Conservation (phyloP, 495 filamentous ascomycete genomes). For the Hyaloscypha finlandica region DNA sequence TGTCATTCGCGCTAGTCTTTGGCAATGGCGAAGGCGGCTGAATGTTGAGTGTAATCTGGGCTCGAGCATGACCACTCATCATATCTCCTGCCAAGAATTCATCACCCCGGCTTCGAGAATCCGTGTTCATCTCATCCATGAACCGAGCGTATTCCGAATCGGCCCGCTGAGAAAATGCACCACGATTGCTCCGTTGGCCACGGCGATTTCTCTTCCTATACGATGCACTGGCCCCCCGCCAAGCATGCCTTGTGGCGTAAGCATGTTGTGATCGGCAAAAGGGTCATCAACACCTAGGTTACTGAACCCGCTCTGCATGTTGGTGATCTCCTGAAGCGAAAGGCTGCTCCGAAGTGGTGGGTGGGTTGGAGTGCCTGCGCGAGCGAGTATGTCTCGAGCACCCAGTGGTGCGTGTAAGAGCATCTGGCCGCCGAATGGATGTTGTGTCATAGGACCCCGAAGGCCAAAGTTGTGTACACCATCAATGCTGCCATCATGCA, state of each 20-base stretch:
- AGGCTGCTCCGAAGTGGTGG: neutral
- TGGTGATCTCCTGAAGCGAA: neutral
- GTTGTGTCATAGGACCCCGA: too few species aligned
- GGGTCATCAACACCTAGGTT: neutral
- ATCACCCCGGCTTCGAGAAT: neutral
- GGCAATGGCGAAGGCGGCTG: neutral
- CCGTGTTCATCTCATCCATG: constrained; percentile 10
- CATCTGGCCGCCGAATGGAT: neutral
- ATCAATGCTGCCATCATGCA: too few species aligned
- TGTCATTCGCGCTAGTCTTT: neutral
- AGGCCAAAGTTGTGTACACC: too few species aligned
- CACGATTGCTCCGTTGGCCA: neutral
- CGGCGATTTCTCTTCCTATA: neutral
- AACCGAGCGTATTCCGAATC: constrained; percentile 2
- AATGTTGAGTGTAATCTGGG: neutral
- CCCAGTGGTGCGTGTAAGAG: neutral
- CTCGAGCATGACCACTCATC: neutral
- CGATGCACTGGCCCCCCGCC: neutral
- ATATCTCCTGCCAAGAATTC: neutral
- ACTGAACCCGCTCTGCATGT: neutral
- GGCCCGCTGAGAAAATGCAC: neutral
- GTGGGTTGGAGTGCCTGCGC: neutral
- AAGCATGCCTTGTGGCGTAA: neutral
- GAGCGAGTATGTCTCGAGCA: neutral
- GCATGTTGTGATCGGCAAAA: neutral